A percentile compares a stretch with the other conserved stretches of the same genome.
These are phyloP conservation scores for Rozella allomycis DNA, from an alignment of 371 early-diverging fungal genomes.

Conservation along the genomic window DNA sequence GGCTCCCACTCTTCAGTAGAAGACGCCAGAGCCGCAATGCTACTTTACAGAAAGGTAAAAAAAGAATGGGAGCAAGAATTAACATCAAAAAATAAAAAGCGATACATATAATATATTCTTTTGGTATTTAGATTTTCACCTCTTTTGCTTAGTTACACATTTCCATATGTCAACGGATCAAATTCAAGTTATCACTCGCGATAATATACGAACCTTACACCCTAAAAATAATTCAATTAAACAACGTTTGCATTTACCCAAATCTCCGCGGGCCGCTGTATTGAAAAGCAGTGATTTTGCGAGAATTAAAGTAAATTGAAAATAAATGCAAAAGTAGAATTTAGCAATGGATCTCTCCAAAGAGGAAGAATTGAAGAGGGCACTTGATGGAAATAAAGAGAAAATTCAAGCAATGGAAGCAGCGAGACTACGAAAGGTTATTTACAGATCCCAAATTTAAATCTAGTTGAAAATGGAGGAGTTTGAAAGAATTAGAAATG, in stretches of 20 bases:
- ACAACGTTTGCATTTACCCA: too few relatives aligned
- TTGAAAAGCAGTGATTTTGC: slow-evolving; percentile 6
- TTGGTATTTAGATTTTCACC: too few relatives aligned
- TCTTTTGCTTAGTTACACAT: too few relatives aligned
- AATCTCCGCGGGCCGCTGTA: slow-evolving; percentile 5
- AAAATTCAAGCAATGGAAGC: slow-evolving; percentile 9
- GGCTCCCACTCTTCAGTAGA: slow-evolving; percentile 56
- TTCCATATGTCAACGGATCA: too few relatives aligned
- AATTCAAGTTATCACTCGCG: slow-evolving; percentile 26
- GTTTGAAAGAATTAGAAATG: slow-evolving; percentile 14
- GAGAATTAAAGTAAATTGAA: slow-evolving; percentile 9
- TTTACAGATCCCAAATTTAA: too few relatives aligned
- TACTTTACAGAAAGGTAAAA: slow-evolving; percentile 56
- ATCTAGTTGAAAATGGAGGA: slow-evolving; percentile 20
- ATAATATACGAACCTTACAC: slow-evolving; percentile 22
- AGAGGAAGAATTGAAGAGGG: neutral
- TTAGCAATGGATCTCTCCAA: neutral
- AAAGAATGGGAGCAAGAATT: slow-evolving; percentile 47
- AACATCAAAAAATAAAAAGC: neutral
- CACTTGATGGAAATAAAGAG: slow-evolving; percentile 1
- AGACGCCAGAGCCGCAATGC: slow-evolving; percentile 75
- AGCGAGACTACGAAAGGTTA: slow-evolving; percentile 15
- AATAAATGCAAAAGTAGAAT: neutral
- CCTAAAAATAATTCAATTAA: slow-evolving; percentile 9
- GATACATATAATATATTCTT: too few relatives aligned